These are phyloP conservation scores for Phycomyces blakesleeanus DNA, from an alignment of 192 early-diverging fungal genomes.

Conservation along the genomic window DNA sequence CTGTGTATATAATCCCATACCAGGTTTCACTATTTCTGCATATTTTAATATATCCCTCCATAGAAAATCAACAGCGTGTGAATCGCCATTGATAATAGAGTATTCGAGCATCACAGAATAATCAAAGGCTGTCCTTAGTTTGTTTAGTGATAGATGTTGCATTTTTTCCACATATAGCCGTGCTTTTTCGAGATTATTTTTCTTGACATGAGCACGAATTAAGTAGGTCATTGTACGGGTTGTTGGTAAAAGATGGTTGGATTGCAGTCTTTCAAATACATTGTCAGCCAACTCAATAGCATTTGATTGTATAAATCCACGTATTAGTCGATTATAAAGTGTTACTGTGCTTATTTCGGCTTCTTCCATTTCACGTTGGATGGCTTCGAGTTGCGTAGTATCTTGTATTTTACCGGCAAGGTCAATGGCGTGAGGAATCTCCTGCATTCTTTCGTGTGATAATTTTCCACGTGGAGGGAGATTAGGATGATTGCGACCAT, in stretches of 20 bases:
- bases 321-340: conserved; percentile 31
- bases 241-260: conserved; percentile 14
- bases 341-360: conserved; percentile 5
- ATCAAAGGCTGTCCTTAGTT: conserved; percentile 24
- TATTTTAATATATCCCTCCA: conserved; percentile 30
- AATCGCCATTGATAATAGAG: conserved; percentile 14
- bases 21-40: conserved; percentile 19
- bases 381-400: conserved; percentile 1
- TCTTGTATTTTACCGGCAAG: conserved; percentile 10
- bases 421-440: conserved; percentile 22
- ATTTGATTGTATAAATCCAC: conserved; percentile 12
- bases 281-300: conserved; percentile 8
- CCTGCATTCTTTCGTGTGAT: conserved; percentile 15
- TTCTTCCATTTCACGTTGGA: conserved; percentile 14
- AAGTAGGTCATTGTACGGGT: conserved; percentile 31
- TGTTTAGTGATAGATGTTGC: conserved; percentile 14
- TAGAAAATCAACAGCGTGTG: conserved; percentile 31
- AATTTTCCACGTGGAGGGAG: neutral
- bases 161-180: conserved; percentile 16
- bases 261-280: conserved; percentile 2
- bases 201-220: conserved; percentile 22
- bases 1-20: conserved; percentile 10
- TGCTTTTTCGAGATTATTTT: conserved; percentile 1
- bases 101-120: conserved; percentile 21
- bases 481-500: neutral